A percentile compares a stretch with the other conserved stretches of the same genome.
These are phyloP conservation scores for Mallotus nudiflorus DNA, from an alignment of 345 rosid genomes.

Conservation along the genomic window DNA sequence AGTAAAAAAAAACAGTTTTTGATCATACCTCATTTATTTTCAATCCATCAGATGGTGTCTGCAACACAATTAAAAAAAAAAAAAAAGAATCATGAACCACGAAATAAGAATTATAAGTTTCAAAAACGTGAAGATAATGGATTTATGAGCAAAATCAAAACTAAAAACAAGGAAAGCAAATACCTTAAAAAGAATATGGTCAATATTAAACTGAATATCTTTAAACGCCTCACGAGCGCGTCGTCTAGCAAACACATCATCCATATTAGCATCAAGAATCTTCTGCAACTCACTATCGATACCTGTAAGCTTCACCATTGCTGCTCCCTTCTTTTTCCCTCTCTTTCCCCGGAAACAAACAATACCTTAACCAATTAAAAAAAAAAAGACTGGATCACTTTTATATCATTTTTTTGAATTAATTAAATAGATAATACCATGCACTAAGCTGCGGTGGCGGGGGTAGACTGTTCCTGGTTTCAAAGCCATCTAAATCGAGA, in stretches of 20 bases:
- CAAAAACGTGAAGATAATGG: no score
- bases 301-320: slow-evolving; percentile 37
- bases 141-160: no score
- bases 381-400: no score
- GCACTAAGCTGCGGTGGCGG: neutral
- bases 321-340: slow-evolving; percentile 1
- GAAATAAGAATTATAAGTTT: no score
- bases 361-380: neutral
- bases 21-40: slow-evolving; percentile 70
- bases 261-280: slow-evolving; percentile 62
- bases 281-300: slow-evolving; percentile 53
- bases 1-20: neutral
- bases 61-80: slow-evolving; percentile 27
- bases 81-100: neutral
- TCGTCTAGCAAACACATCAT: slow-evolving; percentile 70
- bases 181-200: slow-evolving; percentile 90
- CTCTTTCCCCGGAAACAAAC: slow-evolving; percentile 12
- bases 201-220: slow-evolving; percentile 67
- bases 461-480: neutral
- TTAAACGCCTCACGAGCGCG: slow-evolving; percentile 76
- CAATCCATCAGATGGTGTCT: slow-evolving; percentile 67
- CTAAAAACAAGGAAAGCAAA: neutral
- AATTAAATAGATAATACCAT: neutral
- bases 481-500: neutral
- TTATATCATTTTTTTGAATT: no score